These are phyloP conservation scores for Lepidium sativum DNA, from an alignment of 345 rosid genomes.

Conservation along the genomic window DNA sequence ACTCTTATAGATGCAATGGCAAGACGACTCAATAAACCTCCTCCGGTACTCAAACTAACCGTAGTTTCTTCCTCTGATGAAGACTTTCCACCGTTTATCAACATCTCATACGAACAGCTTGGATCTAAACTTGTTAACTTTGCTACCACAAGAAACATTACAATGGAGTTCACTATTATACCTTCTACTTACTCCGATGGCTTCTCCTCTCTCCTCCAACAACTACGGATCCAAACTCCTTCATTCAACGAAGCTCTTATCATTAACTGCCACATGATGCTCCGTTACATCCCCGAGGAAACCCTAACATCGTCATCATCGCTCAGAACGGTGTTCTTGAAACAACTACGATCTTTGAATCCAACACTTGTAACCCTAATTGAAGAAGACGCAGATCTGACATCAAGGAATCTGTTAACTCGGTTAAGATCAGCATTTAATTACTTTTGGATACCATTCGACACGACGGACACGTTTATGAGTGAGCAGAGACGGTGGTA, in stretches of 20 bases:
- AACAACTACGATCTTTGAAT: constrained; percentile 51
- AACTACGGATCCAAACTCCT: constrained; percentile 44
- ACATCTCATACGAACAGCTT: constrained; percentile 58
- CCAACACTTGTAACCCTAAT: constrained; percentile 62
- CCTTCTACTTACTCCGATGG: constrained; percentile 59
- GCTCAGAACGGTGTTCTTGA: constrained; percentile 46
- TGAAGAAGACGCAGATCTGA: constrained; percentile 82
- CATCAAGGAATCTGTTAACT: constrained; percentile 45
- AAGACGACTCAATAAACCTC: constrained; percentile 38
- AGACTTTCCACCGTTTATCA: constrained; percentile 38
- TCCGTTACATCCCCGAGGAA: constrained; percentile 74
- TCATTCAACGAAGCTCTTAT: constrained; percentile 63
- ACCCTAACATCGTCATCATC: constrained; percentile 26
- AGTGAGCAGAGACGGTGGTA: constrained; percentile 76
- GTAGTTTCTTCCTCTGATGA: constrained; percentile 51
- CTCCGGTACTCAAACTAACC: constrained; percentile 69
- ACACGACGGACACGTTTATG: constrained; percentile 68
- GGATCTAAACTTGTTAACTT: constrained; percentile 62
- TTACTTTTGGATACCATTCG: constrained; percentile 90
- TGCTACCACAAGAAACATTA: constrained; percentile 65
- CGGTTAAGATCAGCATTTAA: constrained; percentile 34
- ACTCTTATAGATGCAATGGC: constrained; percentile 77
- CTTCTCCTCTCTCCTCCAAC: constrained; percentile 60
- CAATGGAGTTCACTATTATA: constrained; percentile 48
- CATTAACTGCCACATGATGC: constrained; percentile 86